Percentiles rank a stretch among this genome's conserved stretches.
Conservation (phyloP, 495 filamentous ascomycete species). For the Penicillium goetzii region DNA sequence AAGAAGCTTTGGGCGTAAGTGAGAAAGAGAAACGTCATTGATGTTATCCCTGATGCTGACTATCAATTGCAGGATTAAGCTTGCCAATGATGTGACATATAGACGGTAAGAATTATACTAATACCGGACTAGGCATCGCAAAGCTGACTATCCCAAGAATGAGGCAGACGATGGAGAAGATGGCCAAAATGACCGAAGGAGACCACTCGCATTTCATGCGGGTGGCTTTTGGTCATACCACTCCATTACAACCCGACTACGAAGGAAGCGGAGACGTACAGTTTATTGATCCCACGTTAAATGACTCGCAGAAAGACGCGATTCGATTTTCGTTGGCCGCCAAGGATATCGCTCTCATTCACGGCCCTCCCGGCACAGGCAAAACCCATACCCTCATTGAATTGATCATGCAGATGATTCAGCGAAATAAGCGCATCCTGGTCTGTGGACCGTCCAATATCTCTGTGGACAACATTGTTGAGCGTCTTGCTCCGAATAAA, state of each 20-base stretch:
- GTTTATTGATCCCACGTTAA: constrained; percentile 80
- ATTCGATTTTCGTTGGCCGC: constrained; percentile 85
- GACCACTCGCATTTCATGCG: constrained; percentile 77
- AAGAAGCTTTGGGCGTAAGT: constrained; percentile 67
- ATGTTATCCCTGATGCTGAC: constrained; percentile 12
- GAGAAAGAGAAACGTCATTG: background rate
- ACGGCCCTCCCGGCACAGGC: constrained; percentile 93
- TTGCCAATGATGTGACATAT: constrained; percentile 94
- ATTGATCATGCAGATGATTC: constrained; percentile 83
- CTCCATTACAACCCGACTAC: constrained; percentile 47
- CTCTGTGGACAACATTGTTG: constrained; percentile 98
- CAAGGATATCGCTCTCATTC: constrained; percentile 86
- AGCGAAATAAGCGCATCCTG: constrained; percentile 70
- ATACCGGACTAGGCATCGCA: background rate
- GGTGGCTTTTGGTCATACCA: constrained; percentile 74
- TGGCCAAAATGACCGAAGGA: constrained; percentile 70
- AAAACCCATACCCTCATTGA: constrained; percentile 98
- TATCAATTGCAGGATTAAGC: constrained; percentile 66
- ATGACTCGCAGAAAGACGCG: constrained; percentile 89
- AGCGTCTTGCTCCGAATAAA: constrained; percentile 79
- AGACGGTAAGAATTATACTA: constrained; percentile 58
- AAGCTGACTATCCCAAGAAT: constrained; percentile 60
- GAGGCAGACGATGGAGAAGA: constrained; percentile 82
- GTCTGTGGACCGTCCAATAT: constrained; percentile 97
- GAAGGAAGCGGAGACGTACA: constrained; percentile 63